These are phyloP conservation scores for Aspergillus conjunctus DNA, from an alignment of 495 filamentous ascomycete genomes.

Conservation along the genomic window DNA sequence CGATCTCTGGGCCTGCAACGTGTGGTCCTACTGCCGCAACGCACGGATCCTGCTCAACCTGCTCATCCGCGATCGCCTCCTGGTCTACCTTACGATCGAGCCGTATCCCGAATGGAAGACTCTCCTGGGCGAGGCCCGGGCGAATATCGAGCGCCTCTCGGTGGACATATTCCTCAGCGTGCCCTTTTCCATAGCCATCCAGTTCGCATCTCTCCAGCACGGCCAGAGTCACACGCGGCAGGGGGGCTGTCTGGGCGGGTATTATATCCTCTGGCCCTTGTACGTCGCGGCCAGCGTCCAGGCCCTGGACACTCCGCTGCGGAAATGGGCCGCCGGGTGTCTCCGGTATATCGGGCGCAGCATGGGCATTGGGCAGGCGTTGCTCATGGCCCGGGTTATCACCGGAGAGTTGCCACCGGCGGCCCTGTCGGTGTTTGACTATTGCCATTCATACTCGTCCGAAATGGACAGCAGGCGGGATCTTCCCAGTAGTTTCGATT, in stretches of 20 bases:
- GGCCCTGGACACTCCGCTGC: not conserved
- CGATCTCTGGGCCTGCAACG: conserved; percentile 18
- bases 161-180: conserved; percentile 10
- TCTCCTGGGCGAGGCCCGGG: conserved; percentile 4
- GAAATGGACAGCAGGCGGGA: not conserved
- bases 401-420: not conserved
- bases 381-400: conserved; percentile 13
- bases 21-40: conserved; percentile 17
- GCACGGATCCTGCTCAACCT: conserved; percentile 12
- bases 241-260: conserved; percentile 10
- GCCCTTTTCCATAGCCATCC: conserved; percentile 2
- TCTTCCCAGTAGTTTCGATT: too few species aligned
- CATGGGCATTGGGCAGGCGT: conserved; percentile 18
- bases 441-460: conserved; percentile 18
- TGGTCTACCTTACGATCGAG: conserved; percentile 9
- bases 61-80: not conserved
- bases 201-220: conserved; percentile 2
- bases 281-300: conserved; percentile 13
- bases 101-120: conserved; percentile 10
- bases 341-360: conserved; percentile 6
- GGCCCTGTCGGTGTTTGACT: conserved; percentile 18
- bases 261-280: conserved; percentile 11
- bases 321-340: conserved; percentile 1
- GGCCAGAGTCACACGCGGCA: not conserved
- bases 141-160: not conserved